Evolutionary conservation across 257 asterid species (phyloP).

Genomic region (Lithospermum erythrorhizon): DNA sequence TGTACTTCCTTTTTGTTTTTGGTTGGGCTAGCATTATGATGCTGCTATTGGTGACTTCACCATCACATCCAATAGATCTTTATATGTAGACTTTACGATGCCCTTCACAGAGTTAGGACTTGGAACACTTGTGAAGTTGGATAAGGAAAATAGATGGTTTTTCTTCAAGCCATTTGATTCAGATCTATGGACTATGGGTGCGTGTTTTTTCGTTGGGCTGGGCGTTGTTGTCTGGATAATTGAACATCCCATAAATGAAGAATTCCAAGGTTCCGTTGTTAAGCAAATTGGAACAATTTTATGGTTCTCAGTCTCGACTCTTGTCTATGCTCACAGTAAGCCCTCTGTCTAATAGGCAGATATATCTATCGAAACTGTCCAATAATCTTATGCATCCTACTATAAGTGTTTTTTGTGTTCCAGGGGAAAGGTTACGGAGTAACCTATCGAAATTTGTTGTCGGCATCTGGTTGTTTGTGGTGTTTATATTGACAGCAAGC

Average conservation of each 20-base stretch:
- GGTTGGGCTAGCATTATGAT: slow-evolving; percentile 22
- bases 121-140: slow-evolving; percentile 22
- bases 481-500: slow-evolving; percentile 37
- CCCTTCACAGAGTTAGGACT: slow-evolving; percentile 32
- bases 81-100: slow-evolving; percentile 33
- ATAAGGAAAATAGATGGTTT: slow-evolving; percentile 24
- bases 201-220: slow-evolving; percentile 15
- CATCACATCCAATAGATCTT: slow-evolving; percentile 23
- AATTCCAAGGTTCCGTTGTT: slow-evolving; percentile 28
- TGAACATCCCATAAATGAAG: slow-evolving; percentile 31
- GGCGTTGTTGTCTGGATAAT: slow-evolving; percentile 35
- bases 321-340: slow-evolving; percentile 36
- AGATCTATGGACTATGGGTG: slow-evolving; percentile 26
- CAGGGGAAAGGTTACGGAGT: slow-evolving; percentile 36
- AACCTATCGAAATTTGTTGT: slow-evolving; percentile 34
- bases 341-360: background rate
- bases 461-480: slow-evolving; percentile 33
- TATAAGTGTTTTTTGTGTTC: background rate
- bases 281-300: slow-evolving; percentile 27
- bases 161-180: slow-evolving; percentile 30
- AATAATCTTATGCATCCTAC: background rate
- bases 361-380: background rate
- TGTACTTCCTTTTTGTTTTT: background rate
- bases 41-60: slow-evolving; percentile 36
- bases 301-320: slow-evolving; percentile 29